Evolutionary conservation across 768 basidiomycete species (phyloP), one percentile per base, ranked within the genome.

Genomic region (Phlebiopsis gigantea): DNA sequence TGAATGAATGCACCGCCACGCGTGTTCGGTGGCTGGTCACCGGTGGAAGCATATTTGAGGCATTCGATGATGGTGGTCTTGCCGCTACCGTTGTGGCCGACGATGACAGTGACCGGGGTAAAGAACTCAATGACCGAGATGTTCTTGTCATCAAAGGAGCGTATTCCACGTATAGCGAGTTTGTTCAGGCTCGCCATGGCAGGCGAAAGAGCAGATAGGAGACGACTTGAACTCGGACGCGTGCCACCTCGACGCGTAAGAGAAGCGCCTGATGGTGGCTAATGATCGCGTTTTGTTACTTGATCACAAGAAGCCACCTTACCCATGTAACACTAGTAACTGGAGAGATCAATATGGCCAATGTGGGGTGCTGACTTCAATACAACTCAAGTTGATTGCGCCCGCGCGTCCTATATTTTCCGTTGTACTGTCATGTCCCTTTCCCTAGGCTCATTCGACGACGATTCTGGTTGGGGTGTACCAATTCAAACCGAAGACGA

Each of bases 41-140:
- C 97, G 0, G 97, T 99, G 0, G 97, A 97, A 10, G 93, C 93
- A 69, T 99, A 99, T 77, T 98, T 98, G 71, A 99, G 82, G 73
- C 96, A 98, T 78, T 99, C 97, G 71, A 99, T 98, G 68, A 98
- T 90, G 0, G 96, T 99, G 2, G 97, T 99, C 75, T 99, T 99
- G 44, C 97, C 97, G 64, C 91, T 94, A 17, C 97, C 97, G 72
- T 99, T 99, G 75, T 94, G 91, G 1, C 97, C 97, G 1, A 98
- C 94, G 58, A 99, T 98, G 71, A 99, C 95, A 0, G 97, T 99
- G 55, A 99, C 89, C 6, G 97, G 97, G 19, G 87, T 85, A 74
- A 93, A 98, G 75, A 99, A 99, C 71, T 98, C 91, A 69, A 99
- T 96, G 63, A 98, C 81, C 1, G 91, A 80, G 61, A 94, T 83